Conservation (phyloP, 192 early-diverging fungal genomes). For the Coemansia sp. region DNA sequence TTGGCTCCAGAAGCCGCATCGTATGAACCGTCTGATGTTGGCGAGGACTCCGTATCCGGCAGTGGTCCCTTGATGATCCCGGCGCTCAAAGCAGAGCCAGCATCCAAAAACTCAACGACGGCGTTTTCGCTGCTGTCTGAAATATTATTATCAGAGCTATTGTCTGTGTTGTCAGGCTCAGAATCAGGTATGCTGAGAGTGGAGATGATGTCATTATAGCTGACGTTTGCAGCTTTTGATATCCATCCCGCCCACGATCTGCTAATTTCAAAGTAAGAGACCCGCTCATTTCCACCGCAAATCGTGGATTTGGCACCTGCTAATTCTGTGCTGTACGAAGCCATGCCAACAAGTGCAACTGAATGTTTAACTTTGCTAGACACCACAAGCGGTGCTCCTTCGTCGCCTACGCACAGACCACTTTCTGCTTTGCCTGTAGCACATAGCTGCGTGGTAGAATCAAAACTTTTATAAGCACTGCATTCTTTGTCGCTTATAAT, state of each 20-base stretch:
- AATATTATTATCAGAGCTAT: neutral
- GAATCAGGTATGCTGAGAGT: conserved; percentile 3
- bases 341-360: conserved; percentile 20
- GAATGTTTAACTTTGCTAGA: neutral
- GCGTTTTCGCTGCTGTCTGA: neutral
- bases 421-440: neutral
- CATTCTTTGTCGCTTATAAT: conserved; percentile 6
- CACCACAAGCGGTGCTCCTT: conserved; percentile 29
- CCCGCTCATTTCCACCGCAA: neutral
- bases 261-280: conserved; percentile 21
- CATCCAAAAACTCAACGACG: neutral
- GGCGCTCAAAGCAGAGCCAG: neutral
- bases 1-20: neutral
- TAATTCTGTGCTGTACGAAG: conserved; percentile 11
- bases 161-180: neutral
- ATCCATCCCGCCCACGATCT: conserved; percentile 27
- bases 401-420: conserved; percentile 22
- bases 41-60: neutral
- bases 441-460: conserved; percentile 23
- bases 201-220: conserved; percentile 11
- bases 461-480: conserved; percentile 10
- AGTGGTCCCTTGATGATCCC: conserved; percentile 1
- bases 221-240: conserved; percentile 3
- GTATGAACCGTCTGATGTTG: neutral
- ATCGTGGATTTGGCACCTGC: neutral